A percentile compares a stretch with the other conserved stretches of the same genome.
These are phyloP conservation scores for Cladosporium sphaerospermum DNA, from an alignment of 2,329 filamentous ascomycete species.

Conservation along the genomic window DNA sequence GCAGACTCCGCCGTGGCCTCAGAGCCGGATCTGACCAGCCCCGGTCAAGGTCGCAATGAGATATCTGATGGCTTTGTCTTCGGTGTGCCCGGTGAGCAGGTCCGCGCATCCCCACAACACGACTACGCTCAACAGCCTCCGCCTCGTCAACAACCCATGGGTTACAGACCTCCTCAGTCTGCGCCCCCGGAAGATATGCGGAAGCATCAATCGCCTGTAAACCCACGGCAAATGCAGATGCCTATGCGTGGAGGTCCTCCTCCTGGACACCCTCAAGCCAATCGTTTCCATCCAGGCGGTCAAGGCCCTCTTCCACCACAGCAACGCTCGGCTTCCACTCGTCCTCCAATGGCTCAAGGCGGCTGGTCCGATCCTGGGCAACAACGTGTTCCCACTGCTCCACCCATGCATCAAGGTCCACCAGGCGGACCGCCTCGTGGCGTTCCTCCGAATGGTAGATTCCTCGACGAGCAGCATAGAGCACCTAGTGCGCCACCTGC, in stretches of 20 bases:
- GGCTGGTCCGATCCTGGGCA: slow-evolving; percentile 23
- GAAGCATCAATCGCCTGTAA: not conserved
- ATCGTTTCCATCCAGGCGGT: slow-evolving; percentile 2
- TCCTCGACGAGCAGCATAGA: slow-evolving; percentile 8
- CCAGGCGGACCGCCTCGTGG: not conserved
- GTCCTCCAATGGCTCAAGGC: slow-evolving; percentile 13
- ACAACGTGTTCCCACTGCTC: slow-evolving; percentile 11
- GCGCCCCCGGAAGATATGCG: slow-evolving; percentile 8
- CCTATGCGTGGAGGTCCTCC: slow-evolving; percentile 23
- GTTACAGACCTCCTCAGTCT: slow-evolving; percentile 10
- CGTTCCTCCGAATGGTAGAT: not conserved
- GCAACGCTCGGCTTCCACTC: slow-evolving; percentile 4
- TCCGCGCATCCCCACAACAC: slow-evolving; percentile 6
- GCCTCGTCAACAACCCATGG: slow-evolving; percentile 11
- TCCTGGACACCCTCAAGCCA: slow-evolving; percentile 12
- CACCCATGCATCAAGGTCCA: slow-evolving; percentile 3
- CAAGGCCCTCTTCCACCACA: slow-evolving; percentile 6
- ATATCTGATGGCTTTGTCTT: slow-evolving; percentile 15
- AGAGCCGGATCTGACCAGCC: slow-evolving; percentile 2
- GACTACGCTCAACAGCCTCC: slow-evolving; percentile 7
- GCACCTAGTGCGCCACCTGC: slow-evolving; percentile 21
- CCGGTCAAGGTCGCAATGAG: not conserved
- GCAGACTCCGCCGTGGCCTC: slow-evolving; percentile 1
- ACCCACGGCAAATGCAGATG: slow-evolving; percentile 9
- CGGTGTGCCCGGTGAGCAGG: slow-evolving; percentile 12